Evolutionary conservation across 2,329 filamentous ascomycete genomes (phyloP), one percentile per base, ranked within the genome.

Genomic region (Ophiostoma sp.): DNA sequence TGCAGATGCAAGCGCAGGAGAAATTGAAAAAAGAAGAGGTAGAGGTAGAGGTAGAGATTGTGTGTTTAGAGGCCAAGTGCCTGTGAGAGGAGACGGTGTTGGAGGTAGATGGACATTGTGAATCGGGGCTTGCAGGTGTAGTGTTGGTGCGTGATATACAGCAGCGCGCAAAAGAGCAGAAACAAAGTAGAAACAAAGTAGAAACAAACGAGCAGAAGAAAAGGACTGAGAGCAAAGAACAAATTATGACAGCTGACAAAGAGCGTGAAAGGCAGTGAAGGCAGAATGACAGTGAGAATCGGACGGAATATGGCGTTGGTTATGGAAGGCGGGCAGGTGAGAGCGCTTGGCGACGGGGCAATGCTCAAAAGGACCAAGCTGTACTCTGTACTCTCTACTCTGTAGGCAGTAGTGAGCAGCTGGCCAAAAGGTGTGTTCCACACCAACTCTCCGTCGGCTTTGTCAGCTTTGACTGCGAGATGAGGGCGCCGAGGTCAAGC

Each of bases 41-140:
- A 4, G 23, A 3, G 10, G 20, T 20, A 17, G 33, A 52, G 3
- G 64, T 15, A 54, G 35, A 48, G 39, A 44, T 60, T 44, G 4
- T 57, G 68, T 48, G 67, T 65, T 71, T 71, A 73, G 48, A 73
- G 72, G 71, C 69, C 71, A 60, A 71, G n/a, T 57, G 71, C 68
- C 68, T 70, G 69, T n/a, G 60, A 68, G 23, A 54, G 17, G 17
- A 27, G 17, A 23, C 4, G 35, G 35, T 13, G 35, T 13, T 65
- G 62, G 1, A 23, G 6, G 62, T 65, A 23, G 62, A 65, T 65
- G 35, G 20, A 39, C 65, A 67, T 67, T 39, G 35, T 48, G 62
- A 23, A 35, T 20, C 31, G 20, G 35, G 36, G 36, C 15, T 4
- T 39, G 62, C 17, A 23, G 31, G 20, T 20, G 3, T 48, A 1